Conservation (phyloP, 2,329 filamentous ascomycete genomes). For the Verticillium nonalfalfae region DNA sequence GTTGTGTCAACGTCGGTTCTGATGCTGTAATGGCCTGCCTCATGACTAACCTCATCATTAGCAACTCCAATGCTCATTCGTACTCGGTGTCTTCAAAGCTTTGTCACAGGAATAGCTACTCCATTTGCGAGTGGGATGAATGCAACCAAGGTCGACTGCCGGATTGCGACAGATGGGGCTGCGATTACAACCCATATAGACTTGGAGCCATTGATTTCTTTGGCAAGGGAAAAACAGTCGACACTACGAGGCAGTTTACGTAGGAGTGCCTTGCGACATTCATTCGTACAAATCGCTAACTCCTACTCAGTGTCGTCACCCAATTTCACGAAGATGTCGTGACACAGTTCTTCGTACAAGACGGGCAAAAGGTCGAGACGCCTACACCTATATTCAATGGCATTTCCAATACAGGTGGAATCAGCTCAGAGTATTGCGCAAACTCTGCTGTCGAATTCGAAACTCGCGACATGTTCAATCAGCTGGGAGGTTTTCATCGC, state of each 20-base stretch:
- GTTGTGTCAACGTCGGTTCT: too few species aligned
- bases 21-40: too few species aligned
- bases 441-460: background rate
- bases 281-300: too few species aligned
- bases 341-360: conserved; percentile 55
- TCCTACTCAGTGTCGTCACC: conserved; percentile 56
- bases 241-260: conserved; percentile 50
- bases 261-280: too few species aligned
- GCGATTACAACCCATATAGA: conserved; percentile 60
- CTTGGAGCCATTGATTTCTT: conserved; percentile 55
- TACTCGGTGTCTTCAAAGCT: conserved; percentile 16
- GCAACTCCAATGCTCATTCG: conserved; percentile 47
- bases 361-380: conserved; percentile 45
- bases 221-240: conserved; percentile 47
- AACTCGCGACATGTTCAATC: background rate
- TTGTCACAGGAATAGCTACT: background rate
- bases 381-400: conserved; percentile 17
- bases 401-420: background rate
- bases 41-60: background rate
- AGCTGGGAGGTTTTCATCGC: background rate
- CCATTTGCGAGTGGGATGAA: conserved; percentile 2
- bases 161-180: conserved; percentile 59
- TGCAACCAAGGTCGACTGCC: conserved; percentile 25
- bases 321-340: conserved; percentile 47
- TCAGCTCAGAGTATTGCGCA: conserved; percentile 1